Base-by-base conservation (phyloP, 208 protist species). In the Trypanosoma conorhini region DNA sequence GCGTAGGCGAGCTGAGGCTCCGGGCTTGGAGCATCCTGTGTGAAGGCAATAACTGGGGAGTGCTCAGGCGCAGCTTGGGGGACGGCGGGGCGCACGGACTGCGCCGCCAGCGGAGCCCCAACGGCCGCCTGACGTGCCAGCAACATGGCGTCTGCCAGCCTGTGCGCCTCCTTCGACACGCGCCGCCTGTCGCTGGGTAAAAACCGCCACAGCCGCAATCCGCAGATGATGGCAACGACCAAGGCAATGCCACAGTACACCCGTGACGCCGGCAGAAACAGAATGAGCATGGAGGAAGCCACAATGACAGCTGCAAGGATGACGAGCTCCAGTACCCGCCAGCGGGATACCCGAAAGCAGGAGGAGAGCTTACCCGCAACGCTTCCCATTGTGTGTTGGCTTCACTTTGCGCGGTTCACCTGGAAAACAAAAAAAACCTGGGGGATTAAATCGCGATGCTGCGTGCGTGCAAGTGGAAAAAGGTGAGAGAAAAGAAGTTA, bases 201-300 rank as follows among this genome's bases (percentile, higher is more conserved):
- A 38, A 83, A 59, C 21, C 86, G 78, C 83, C 86, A 91, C 19
- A 87, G 70, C 60, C 80, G 77, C 22, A 78, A 26, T 17, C 72
- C 38, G 71, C 71, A 79, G 28, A 91, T 48, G 10, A 80, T 30
- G 22, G 52, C 46, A 31, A 83, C 35, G 31, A 44, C 46, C 19
- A 88, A 38, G 8, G 72, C 58, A 52, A 87, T 73, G 21, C 60
- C 73, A 22, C 70, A 75, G 69, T 87, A 86, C 22, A 70, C 63
- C 10, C 86, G 79, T 21, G 69, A 33, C 22, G 21, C 31, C 0
- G 54, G 61, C 21, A 85, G 30, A 31, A 58, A 22, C n/a, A 81
- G 52, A 50, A 85, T 66, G 9, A 88, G 56, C n/a, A 75, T 22
- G 7, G 80, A 56, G 55, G 72, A 79, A 38, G 67, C 63, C 17